Base-by-base conservation (phyloP, 768 basidiomycete genomes). In the Lactarius sanguifluus region DNA sequence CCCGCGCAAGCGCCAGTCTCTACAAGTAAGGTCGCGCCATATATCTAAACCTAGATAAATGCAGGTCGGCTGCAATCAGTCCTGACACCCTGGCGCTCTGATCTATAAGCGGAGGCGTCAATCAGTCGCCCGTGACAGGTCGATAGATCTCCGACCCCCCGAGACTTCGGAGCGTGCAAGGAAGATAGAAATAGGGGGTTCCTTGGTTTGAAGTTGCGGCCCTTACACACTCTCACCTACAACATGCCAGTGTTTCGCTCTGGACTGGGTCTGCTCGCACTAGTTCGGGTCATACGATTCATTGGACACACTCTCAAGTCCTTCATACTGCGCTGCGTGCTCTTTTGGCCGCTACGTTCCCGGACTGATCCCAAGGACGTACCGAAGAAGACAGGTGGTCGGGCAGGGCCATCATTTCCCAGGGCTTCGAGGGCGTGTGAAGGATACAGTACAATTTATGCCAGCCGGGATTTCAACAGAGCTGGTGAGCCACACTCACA, bases 201-300 rank as follows among this genome's bases (percentile, higher is more conserved):
- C 16, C 7, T 41, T 50, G 50, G 9, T n/a, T 25, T 50, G 2
- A 15, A 25, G 15, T 50, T 50, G 50, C 13, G 12, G 50, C 25
- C 23, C 23, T 25, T 13, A 13, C 47, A 20, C 28, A 6, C 15
- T 18, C 57, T 40, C 47, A 5, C 10, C 32, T 7, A 18, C n/a
- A 38, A 55, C 34, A 67, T 67, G 36, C 36, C 36, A 38, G 36
- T 38, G 66, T 18, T 20, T 38, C n/a, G 57, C 52, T 50, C 20
- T 16, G 13, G 47, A 25, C 4, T 20, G 5, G 5, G 34, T 34
- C 36, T 59, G 13, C 32, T 41, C 23, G 32, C 41, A 23, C 12
- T 67, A 20, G n/a, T 63, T 52, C 40, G 15, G 32, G 3, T 7
- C 15, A 25, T 59, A 25, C 50, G 52, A 45, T 64, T 16, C 15